These are phyloP conservation scores for Cylindrodendrum hubeiense DNA, from an alignment of 2,329 filamentous ascomycete genomes.

Conservation along the genomic window DNA sequence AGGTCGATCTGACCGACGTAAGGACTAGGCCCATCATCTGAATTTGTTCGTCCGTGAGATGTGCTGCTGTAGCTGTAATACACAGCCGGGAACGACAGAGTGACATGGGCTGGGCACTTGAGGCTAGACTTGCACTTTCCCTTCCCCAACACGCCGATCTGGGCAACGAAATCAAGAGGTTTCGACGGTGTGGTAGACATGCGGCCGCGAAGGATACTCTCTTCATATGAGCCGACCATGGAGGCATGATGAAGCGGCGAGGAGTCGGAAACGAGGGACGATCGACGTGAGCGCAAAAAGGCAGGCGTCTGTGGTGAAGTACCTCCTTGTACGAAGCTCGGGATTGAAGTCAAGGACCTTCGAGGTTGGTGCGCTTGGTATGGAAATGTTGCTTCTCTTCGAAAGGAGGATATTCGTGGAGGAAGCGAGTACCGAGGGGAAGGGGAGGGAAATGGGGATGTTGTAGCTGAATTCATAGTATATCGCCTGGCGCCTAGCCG, in stretches of 20 bases:
- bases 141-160: conserved; percentile 92
- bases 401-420: conserved; percentile 51
- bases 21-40: conserved; percentile 90
- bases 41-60: conserved; percentile 70
- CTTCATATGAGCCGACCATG: conserved; percentile 98
- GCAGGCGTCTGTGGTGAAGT: conserved; percentile 64
- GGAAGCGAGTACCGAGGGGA: conserved; percentile 47
- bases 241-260: conserved; percentile 89
- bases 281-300: conserved; percentile 68
- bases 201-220: conserved; percentile 91
- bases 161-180: conserved; percentile 91
- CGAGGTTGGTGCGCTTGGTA: conserved; percentile 85
- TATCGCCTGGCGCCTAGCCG: conserved; percentile 69
- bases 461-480: conserved; percentile 75
- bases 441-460: conserved; percentile 57
- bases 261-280: conserved; percentile 79
- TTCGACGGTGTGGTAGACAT: conserved; percentile 98
- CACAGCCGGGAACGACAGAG: conserved; percentile 90
- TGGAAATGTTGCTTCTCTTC: conserved; percentile 71
- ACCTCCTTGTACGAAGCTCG: conserved; percentile 52
- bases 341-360: conserved; percentile 76
- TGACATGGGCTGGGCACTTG: conserved; percentile 90
- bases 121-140: conserved; percentile 90
- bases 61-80: conserved; percentile 92
- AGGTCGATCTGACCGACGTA: conserved; percentile 95